A percentile compares a stretch with the other conserved stretches of the same genome.
Conservation (phyloP, 1,284 basidiomycete genomes). For the Puccinia triticina region DNA sequence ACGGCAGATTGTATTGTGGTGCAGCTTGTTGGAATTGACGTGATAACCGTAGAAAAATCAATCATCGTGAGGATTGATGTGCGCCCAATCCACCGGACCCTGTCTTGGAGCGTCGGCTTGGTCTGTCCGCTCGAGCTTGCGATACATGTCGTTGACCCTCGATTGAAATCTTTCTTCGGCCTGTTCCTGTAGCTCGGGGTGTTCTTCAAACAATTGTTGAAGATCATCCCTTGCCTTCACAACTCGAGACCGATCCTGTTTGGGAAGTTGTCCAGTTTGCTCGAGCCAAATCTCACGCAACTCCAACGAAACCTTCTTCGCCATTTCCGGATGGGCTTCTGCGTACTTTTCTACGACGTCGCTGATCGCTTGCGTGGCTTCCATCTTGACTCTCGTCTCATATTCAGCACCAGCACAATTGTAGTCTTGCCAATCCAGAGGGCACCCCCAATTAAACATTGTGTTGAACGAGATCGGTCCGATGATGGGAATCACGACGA, state of each 20-base stretch:
- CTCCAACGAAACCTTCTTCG: background rate
- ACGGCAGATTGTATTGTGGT: too few relatives aligned
- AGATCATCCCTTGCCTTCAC: background rate
- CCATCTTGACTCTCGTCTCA: background rate
- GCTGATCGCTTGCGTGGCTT: background rate
- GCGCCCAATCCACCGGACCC: background rate
- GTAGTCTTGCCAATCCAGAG: too few relatives aligned
- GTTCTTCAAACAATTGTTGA: background rate
- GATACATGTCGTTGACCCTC: background rate
- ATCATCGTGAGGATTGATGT: background rate
- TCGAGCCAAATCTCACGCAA: background rate
- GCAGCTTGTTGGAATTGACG: too few relatives aligned
- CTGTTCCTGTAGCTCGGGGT: background rate
- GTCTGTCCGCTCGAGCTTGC: background rate
- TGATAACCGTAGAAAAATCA: too few relatives aligned
- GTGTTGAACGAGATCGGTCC: background rate
- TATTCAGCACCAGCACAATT: too few relatives aligned
- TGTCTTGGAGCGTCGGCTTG: background rate
- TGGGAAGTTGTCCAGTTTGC: background rate
- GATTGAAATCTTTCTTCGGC: background rate
- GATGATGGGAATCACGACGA: background rate
- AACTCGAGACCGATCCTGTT: background rate
- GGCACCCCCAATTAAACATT: background rate
- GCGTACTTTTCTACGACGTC: background rate
- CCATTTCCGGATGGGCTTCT: background rate